Base-by-base conservation (phyloP, 192 early-diverging fungal species). In the Mortierella alpina region DNA sequence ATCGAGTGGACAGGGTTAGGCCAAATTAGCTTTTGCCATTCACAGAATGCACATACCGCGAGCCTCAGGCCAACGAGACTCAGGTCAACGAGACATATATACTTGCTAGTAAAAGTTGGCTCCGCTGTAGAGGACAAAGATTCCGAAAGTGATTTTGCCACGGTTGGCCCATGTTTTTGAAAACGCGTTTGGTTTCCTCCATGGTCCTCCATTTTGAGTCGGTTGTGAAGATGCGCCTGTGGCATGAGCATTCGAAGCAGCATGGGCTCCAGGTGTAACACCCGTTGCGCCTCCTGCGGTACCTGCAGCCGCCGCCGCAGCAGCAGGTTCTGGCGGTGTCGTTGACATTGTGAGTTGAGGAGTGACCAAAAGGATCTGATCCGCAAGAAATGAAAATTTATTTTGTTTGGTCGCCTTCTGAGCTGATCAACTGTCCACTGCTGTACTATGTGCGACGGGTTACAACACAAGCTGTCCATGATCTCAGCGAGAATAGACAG, bases 91-190 rank as follows among this genome's bases (percentile, higher is more conserved):
- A 50, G 18, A 51, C 15, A 31, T 44, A 5, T 57, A 50, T 15
- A 59, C 81, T 51, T 69, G 68, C 82, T 67, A 62, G 41, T 62
- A 76, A 31, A 72, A 61, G 54, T 70, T 83, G 53, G 69, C 67
- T 13, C 68, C 39, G 58, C 68, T 60, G 59, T 83, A 83, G 58
- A 67, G 42, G 7, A 83, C 40, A 41, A 83, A 83, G 39, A 72
- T 12, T n/a, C 82, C 73, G 55, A 76, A 70, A 8, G 74, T 57
- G 51, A 83, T 74, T 31, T 75, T 83, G 41, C 69, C 74, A 23
- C 74, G 62, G 54, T 83, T n/a, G 1, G 62, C 68, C 82, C 82
- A 83, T 1, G 46, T 49, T 49, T 54, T 46, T 31, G 53, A 13
- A 17, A 66, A 50, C 10, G 58, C 4, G 49, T 45, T 63, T 1